Evolutionary conservation across 768 basidiomycete genomes (phyloP).

Genomic region (Lactifluus piperatus): DNA sequence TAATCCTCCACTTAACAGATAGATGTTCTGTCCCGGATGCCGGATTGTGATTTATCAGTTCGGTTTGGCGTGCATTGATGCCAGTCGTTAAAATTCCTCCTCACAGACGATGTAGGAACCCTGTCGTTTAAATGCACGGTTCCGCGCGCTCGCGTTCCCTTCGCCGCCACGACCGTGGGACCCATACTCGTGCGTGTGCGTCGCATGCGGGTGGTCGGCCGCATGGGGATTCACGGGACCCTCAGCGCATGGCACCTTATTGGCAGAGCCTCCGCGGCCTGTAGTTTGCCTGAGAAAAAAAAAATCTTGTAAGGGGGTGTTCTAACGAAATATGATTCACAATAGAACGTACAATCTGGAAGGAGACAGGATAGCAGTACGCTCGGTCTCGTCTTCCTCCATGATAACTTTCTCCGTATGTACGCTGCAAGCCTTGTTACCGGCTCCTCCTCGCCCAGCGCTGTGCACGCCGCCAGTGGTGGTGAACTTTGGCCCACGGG

Average conservation of each 20-base stretch:
- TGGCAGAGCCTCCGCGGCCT: conserved; percentile 62
- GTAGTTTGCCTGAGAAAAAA: conserved; percentile 43
- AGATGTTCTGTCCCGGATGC: no score
- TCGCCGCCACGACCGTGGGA: conserved; percentile 51
- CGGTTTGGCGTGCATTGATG: not conserved
- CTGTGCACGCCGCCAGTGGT: no score
- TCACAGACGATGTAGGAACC: no score
- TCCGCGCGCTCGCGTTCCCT: conserved; percentile 42
- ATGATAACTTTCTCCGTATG: conserved; percentile 19
- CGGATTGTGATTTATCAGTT: not conserved
- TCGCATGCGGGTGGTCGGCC: not conserved
- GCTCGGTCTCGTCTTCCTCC: conserved; percentile 32
- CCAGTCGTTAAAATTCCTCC: not conserved
- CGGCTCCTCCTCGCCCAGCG: conserved; percentile 55
- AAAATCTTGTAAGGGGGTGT: not conserved
- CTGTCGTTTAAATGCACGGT: no score
- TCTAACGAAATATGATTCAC: not conserved
- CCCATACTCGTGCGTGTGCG: conserved; percentile 26
- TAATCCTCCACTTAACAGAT: not conserved
- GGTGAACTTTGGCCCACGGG: conserved; percentile 37
- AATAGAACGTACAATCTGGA: conserved; percentile 35
- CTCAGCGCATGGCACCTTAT: conserved; percentile 28
- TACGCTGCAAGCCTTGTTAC: conserved; percentile 40
- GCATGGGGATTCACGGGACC: conserved; percentile 7
- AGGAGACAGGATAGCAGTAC: conserved; percentile 25